Evolutionary conservation across 1,139 yeast genomes (phyloP).

Genomic region (Saccharomyces hybrid): DNA sequence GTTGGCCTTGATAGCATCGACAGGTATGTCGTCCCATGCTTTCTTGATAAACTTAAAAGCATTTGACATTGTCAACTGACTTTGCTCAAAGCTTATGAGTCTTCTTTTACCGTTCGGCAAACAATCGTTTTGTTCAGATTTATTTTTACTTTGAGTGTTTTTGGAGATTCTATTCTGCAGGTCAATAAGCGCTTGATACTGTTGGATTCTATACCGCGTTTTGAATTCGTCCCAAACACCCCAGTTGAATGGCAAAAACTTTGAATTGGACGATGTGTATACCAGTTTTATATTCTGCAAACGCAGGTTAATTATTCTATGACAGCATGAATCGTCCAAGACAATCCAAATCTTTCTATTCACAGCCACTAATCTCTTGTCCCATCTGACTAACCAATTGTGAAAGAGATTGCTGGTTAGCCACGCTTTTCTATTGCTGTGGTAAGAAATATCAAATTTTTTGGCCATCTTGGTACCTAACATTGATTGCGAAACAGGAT

Average conservation of each 20-base stretch:
- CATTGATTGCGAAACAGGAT: slow-evolving; percentile 20
- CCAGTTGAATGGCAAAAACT: slow-evolving; percentile 55
- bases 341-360: slow-evolving; percentile 47
- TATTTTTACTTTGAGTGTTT: not conserved
- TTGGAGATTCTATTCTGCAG: slow-evolving; percentile 28
- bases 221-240: slow-evolving; percentile 60
- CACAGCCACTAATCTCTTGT: slow-evolving; percentile 43
- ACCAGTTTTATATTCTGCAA: slow-evolving; percentile 44
- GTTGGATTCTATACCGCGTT: slow-evolving; percentile 50
- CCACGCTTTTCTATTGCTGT: slow-evolving; percentile 57
- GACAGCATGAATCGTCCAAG: slow-evolving; percentile 57
- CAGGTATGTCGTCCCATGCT: slow-evolving; percentile 48
- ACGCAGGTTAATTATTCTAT: slow-evolving; percentile 50
- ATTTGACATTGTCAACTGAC: slow-evolving; percentile 42
- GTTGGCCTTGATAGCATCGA: slow-evolving; percentile 40
- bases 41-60: slow-evolving; percentile 51
- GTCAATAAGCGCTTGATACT: slow-evolving; percentile 44
- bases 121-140: slow-evolving; percentile 9
- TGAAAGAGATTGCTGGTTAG: slow-evolving; percentile 58
- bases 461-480: slow-evolving; percentile 40
- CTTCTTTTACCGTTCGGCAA: slow-evolving; percentile 14
- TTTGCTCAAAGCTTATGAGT: slow-evolving; percentile 32
- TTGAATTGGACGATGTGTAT: slow-evolving; percentile 33
- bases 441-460: slow-evolving; percentile 46
- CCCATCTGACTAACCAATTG: slow-evolving; percentile 52